These are phyloP conservation scores for Phytopythium cucurbitacearum DNA, from an alignment of 352 stramenopile genomes.

Conservation along the genomic window DNA sequence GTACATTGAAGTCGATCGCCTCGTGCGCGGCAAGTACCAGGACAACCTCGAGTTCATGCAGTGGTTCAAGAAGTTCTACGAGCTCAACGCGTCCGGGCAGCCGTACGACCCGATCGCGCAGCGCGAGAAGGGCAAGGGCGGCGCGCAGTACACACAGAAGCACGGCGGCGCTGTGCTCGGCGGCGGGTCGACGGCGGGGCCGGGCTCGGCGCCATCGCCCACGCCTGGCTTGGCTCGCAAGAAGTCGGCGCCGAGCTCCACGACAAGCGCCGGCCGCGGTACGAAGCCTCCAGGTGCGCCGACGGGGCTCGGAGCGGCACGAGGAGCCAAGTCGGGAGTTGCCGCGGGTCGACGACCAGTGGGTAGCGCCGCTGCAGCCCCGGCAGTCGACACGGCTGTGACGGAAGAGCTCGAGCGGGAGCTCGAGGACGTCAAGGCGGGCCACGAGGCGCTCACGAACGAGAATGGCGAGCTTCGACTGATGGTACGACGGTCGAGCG, in stretches of 20 bases:
- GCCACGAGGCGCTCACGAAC: conserved; percentile 70
- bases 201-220: conserved; percentile 19
- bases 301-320: conserved; percentile 10
- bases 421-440: conserved; percentile 61
- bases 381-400: conserved; percentile 16
- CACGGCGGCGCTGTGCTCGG: conserved; percentile 29
- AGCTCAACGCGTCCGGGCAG: conserved; percentile 72
- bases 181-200: neutral
- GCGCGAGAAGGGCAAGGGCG: conserved; percentile 94
- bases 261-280: conserved; percentile 18
- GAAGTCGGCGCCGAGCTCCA: conserved; percentile 27
- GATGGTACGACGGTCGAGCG: conserved; percentile 32
- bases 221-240: conserved; percentile 10
- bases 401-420: conserved; percentile 62
- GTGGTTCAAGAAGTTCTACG: conserved; percentile 95
- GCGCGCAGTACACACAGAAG: conserved; percentile 70
- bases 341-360: conserved; percentile 25
- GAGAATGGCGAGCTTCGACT: conserved; percentile 72
- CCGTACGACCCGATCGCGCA: conserved; percentile 94
- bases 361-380: conserved; percentile 14
- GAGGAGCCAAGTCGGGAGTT: conserved; percentile 13
- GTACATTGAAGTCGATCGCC: conserved; percentile 96
- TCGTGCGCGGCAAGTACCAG: conserved; percentile 99
- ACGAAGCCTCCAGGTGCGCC: conserved; percentile 48
- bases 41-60: conserved; percentile 99